Conservation (phyloP, 768 basidiomycete genomes). For the Tricholomella constricta region DNA sequence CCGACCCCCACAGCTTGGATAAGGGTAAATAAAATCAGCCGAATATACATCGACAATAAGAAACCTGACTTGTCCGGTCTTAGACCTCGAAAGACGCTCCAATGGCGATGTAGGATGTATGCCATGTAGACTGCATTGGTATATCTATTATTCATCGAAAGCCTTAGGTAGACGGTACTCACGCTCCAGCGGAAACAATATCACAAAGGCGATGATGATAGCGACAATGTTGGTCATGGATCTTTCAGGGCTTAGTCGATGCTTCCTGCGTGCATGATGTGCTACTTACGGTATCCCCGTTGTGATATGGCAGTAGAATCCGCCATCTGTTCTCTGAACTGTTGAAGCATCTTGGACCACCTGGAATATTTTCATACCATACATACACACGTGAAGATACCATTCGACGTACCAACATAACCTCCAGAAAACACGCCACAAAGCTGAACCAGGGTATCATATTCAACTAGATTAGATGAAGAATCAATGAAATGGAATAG, state of each 20-base stretch:
- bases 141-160: background rate
- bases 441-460: background rate
- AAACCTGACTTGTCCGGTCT: background rate
- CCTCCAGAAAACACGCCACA: background rate
- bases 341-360: background rate
- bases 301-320: constrained; percentile 3
- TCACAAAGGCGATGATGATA: background rate
- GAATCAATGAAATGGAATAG: no score
- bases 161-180: background rate
- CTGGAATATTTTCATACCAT: background rate
- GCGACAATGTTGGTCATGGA: background rate
- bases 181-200: background rate
- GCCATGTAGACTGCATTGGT: background rate
- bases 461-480: background rate
- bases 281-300: constrained; percentile 1
- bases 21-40: background rate
- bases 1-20: background rate
- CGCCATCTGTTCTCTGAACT: background rate
- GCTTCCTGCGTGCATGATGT: no score
- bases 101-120: background rate
- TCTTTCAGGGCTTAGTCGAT: no score
- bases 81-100: background rate
- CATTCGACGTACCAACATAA: background rate
- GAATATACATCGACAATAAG: background rate
- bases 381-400: background rate